Percentiles rank a stretch among this genome's conserved stretches.
phyloP scores from a whole-genome alignment of 2,329 filamentous ascomycete species.

The Xylariaceae sp. region DNA sequence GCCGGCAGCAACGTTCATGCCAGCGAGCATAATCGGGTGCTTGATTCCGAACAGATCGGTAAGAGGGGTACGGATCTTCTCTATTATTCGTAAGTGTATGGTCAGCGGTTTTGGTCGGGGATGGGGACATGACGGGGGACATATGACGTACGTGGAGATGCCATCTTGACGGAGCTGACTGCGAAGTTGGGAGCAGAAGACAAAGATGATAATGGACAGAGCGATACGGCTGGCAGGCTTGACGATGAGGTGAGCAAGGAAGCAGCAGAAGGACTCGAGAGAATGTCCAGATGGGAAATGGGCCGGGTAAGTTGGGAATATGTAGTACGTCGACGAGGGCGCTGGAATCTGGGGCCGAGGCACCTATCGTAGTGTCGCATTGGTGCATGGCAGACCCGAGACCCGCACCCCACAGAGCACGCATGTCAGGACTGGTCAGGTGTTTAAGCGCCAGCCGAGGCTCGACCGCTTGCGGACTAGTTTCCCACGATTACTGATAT shows the following conservation, averaged over 20 bases:
- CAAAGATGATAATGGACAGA: background rate
- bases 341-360: too few species aligned
- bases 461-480: too few species aligned
- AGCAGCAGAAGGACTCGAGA: background rate
- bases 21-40: slow-evolving; percentile 90
- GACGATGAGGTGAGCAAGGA: background rate
- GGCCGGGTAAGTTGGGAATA: background rate
- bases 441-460: too few species aligned
- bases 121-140: slow-evolving; percentile 1
- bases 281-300: background rate
- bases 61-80: slow-evolving; percentile 83
- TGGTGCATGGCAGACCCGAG: too few species aligned
- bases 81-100: slow-evolving; percentile 40
- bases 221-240: background rate
- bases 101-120: slow-evolving; percentile 17
- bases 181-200: background rate
- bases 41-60: slow-evolving; percentile 98
- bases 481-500: too few species aligned
- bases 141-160: slow-evolving; percentile 29
- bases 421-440: too few species aligned
- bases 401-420: too few species aligned
- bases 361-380: too few species aligned
- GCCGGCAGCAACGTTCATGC: slow-evolving; percentile 98
- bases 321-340: too few species aligned
- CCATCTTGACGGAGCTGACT: slow-evolving; percentile 26